Base-by-base conservation (phyloP, 176 grass and related monocot genomes). In the Dendrocalamus sinicus region DNA sequence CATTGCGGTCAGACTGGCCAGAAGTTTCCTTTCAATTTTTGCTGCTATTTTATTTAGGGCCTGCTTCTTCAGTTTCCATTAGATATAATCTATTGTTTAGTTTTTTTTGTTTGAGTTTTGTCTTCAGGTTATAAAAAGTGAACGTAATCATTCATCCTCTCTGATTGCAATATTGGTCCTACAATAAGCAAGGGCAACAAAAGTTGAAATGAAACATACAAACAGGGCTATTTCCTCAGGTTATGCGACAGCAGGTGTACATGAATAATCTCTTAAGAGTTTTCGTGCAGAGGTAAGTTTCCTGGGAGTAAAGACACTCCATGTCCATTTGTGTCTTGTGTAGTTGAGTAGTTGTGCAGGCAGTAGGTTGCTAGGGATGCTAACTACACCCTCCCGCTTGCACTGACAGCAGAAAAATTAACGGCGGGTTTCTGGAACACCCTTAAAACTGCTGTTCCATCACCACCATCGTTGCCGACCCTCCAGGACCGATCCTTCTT, bases 401-500 rank as follows among this genome's bases (percentile, higher is more conserved):
- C 48, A 12, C 67, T 46, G 17, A 86, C 67, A 0, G 72, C 9
- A 5, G 89, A 41, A 26, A 79, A 17, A 76, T 51, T 83, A 16
- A 86, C 79, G 7, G 85, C 35, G 0, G 88, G 79, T n/a, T 92
- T 95, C 77, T 92, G 85, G 79, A 86, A 88, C 28, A 84, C 83
- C 60, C 83, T 92, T 62, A 89, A 60, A 41, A 90, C 72, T 0
- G 90, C 59, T 16, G 89, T 89, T 37, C 93, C 93, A 37, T 95
- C 93, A 0, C 79, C 83, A 13, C 81, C 84, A 51, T 88, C 83
- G 4, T 88, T 86, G 53, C 90, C 72, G 0, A 92, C 90, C 79
- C 90, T 94, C 90, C 93, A 94, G 30, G 93, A 73, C n/a, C 90
- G 82, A 71, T 94, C 93, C 89, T 92, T 92, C 85, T 94, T 94